These are phyloP conservation scores for Barnettozyma salicaria DNA, from an alignment of 805 yeast genomes.

Conservation along the genomic window DNA sequence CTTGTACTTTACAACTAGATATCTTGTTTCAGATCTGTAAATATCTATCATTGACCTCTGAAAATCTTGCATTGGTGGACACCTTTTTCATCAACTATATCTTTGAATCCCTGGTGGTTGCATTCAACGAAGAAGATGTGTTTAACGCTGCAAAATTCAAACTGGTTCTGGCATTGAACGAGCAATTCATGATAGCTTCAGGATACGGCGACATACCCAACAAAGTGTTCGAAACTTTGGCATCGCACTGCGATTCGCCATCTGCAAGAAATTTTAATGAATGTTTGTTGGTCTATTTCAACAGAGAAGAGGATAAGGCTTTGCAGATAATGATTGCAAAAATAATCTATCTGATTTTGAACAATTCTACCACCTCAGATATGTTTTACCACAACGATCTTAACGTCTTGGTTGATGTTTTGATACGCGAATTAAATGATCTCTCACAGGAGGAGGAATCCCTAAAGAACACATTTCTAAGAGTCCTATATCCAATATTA, in stretches of 20 bases:
- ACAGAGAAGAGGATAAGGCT: conserved; percentile 66
- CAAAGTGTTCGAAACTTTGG: conserved; percentile 51
- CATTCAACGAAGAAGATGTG: conserved; percentile 46
- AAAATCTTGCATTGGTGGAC: conserved; percentile 38
- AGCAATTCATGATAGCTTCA: conserved; percentile 72
- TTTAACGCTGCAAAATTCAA: conserved; percentile 64
- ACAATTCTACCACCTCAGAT: conserved; percentile 52
- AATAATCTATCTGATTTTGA: conserved; percentile 66
- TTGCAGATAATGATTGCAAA: conserved; percentile 76
- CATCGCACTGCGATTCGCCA: conserved; percentile 28
- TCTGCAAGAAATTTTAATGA: conserved; percentile 59
- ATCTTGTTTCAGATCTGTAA: conserved; percentile 51
- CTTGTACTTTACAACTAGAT: conserved; percentile 42
- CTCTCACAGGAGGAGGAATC: conserved; percentile 53
- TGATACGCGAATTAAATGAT: conserved; percentile 72
- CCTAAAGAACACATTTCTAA: conserved; percentile 61
- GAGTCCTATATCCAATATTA: conserved; percentile 69
- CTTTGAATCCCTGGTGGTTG: conserved; percentile 40
- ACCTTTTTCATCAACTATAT: conserved; percentile 42
- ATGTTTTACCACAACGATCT: conserved; percentile 78
- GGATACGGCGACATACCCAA: conserved; percentile 31
- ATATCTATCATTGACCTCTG: conserved; percentile 37
- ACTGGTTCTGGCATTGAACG: conserved; percentile 69
- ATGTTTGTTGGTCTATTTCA: conserved; percentile 66
- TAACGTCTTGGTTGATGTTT: conserved; percentile 75